phyloP scores from a whole-genome alignment of 1,284 basidiomycete genomes.

The Omphalotus olearius region DNA sequence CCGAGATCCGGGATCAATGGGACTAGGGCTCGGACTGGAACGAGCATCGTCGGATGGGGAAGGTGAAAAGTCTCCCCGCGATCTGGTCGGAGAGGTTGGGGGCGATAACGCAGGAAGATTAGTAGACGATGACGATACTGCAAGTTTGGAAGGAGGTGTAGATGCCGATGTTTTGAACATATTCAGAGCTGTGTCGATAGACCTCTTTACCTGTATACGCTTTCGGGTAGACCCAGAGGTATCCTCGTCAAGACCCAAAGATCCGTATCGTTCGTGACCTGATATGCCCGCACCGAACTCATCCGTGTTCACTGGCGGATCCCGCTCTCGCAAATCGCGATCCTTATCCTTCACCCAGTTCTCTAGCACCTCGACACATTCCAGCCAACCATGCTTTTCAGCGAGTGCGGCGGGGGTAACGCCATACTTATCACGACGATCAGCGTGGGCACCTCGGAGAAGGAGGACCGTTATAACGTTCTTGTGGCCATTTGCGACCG shows the following conservation, averaged over 20 bases:
- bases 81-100: conserved; percentile 35
- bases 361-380: conserved; percentile 56
- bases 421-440: conserved; percentile 82
- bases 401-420: conserved; percentile 74
- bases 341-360: conserved; percentile 58
- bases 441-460: conserved; percentile 73
- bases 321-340: conserved; percentile 47
- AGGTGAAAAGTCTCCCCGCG: conserved; percentile 33
- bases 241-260: conserved; percentile 24
- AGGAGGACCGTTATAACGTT: conserved; percentile 73
- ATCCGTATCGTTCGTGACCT: conserved; percentile 4
- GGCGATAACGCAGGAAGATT: conserved; percentile 26
- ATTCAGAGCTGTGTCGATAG: conserved; percentile 59
- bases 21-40: conserved; percentile 25
- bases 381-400: conserved; percentile 62
- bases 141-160: conserved; percentile 22
- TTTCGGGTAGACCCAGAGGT: conserved; percentile 28
- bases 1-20: conserved; percentile 30
- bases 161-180: conserved; percentile 40
- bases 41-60: conserved; percentile 13
- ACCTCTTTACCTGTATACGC: conserved; percentile 55
- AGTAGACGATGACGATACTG: conserved; percentile 14
- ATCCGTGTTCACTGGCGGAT: conserved; percentile 19
- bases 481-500: conserved; percentile 86
- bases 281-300: conserved; percentile 5